Conservation (phyloP, 2,329 filamentous ascomycete species). For the Aspergillus piperis region DNA sequence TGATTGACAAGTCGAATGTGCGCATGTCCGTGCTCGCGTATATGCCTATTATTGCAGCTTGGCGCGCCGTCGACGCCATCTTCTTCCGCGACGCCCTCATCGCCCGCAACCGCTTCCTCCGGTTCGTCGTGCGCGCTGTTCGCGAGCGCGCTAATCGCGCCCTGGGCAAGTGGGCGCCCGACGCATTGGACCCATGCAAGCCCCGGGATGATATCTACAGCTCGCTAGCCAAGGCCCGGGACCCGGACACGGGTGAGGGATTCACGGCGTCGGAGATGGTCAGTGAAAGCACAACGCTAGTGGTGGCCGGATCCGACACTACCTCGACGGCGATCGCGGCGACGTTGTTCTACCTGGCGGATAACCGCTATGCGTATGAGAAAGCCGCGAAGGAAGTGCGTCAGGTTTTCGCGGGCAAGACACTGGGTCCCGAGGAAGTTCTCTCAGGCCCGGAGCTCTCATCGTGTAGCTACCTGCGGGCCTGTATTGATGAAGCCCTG, state of each 20-base stretch:
- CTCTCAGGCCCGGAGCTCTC: background rate
- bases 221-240: background rate
- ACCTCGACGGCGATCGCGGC: background rate
- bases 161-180: background rate
- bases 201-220: background rate
- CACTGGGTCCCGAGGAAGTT: background rate
- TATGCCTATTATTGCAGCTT: conserved; percentile 4
- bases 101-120: conserved; percentile 45
- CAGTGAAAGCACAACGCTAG: background rate
- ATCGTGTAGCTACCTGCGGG: background rate
- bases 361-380: background rate
- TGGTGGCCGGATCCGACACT: background rate
- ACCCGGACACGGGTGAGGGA: background rate
- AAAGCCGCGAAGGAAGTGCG: background rate
- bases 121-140: conserved; percentile 18
- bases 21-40: conserved; percentile 16
- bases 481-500: background rate
- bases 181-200: background rate
- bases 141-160: background rate
- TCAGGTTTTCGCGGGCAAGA: background rate
- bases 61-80: conserved; percentile 14
- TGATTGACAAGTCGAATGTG: conserved; percentile 22
- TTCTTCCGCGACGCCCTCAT: conserved; percentile 30
- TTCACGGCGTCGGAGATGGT: background rate
- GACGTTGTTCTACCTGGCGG: background rate